Base-by-base conservation (phyloP, 495 filamentous ascomycete species). In the Aspergillus mulundensis region DNA sequence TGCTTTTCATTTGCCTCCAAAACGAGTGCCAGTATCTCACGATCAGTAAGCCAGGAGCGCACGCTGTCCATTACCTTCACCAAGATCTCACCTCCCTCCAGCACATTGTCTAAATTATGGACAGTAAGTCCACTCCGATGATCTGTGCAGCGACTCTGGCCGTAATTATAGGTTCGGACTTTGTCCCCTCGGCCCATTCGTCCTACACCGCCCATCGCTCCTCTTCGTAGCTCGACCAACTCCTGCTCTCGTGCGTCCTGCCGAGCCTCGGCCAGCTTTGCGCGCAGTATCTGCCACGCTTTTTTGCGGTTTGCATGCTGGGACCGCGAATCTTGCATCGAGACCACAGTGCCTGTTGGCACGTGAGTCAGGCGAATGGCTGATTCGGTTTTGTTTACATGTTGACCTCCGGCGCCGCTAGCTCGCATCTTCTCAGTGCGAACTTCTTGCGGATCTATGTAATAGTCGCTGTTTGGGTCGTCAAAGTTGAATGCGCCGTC, bases 311-410 rank as follows among this genome's bases (percentile, higher is more conserved):
- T 98, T 39, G 87, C 81, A 30, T 87, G 84, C 71, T 98, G 94
- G n/a, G 89, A 95, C 56, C 94, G 80, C 32, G 83, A 85, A 66
- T 97, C 94, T 66, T 98, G 94, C 76, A 97, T 96, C 41, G 84
- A 85, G 11, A 97, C 92, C 23, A 88, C 82, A 7, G 83, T 90
- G 34, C 84, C 85, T 0, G 92, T 96, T 10, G 94, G 95, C 12
- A 90, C 78, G 80, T 98, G 95, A 11, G 91, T 96, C 53, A 98
- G 77, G 16, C 94, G 86, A 58, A 98, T 89, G 16, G 94, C 94
- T 32, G 91, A 96, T 70, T 97, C 95, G 1, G 94, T 98, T 59
- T 89, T 97, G 70, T 98, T 98, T 66, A 98, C 94, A 68, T 97
- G 95, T 74, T 98, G 94, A 6, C 94, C 94, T 16, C 94, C 94